A percentile compares a stretch with the other conserved stretches of the same genome.
These are phyloP conservation scores for Apophysomyces elegans DNA, from an alignment of 371 early-diverging fungal genomes.

Conservation along the genomic window DNA sequence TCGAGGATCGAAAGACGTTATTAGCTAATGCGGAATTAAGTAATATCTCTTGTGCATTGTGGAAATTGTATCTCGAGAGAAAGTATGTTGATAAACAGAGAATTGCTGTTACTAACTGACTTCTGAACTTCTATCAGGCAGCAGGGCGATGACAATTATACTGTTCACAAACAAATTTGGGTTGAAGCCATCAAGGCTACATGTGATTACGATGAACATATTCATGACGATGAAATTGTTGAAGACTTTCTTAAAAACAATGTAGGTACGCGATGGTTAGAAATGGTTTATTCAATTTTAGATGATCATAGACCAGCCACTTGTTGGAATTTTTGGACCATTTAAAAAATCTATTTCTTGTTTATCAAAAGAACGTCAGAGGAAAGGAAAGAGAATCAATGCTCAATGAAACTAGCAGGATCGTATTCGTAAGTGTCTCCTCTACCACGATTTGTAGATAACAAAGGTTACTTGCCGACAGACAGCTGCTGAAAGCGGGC, in stretches of 20 bases:
- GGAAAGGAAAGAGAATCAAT: no score
- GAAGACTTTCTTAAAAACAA: no score
- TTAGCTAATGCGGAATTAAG: not conserved
- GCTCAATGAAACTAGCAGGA: not conserved
- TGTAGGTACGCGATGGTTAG: no score
- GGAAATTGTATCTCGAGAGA: conserved; percentile 1
- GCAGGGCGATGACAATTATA: not conserved
- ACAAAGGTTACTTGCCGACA: not conserved
- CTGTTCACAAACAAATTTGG: not conserved
- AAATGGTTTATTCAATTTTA: no score
- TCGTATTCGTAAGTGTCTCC: not conserved
- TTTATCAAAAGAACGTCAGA: no score
- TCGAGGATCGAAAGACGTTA: not conserved
- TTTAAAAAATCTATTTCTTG: no score
- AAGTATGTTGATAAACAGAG: not conserved
- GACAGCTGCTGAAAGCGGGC: not conserved
- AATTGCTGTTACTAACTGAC: not conserved
- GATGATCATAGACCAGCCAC: no score
- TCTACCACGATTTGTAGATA: not conserved
- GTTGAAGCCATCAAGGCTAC: no score
- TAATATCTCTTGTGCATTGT: not conserved
- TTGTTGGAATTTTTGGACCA: no score
- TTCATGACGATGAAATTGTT: no score
- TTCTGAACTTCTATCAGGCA: not conserved
- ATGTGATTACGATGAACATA: no score